phyloP scores from a whole-genome alignment of 768 basidiomycete species.

The Cystofilobasidium macerans region DNA sequence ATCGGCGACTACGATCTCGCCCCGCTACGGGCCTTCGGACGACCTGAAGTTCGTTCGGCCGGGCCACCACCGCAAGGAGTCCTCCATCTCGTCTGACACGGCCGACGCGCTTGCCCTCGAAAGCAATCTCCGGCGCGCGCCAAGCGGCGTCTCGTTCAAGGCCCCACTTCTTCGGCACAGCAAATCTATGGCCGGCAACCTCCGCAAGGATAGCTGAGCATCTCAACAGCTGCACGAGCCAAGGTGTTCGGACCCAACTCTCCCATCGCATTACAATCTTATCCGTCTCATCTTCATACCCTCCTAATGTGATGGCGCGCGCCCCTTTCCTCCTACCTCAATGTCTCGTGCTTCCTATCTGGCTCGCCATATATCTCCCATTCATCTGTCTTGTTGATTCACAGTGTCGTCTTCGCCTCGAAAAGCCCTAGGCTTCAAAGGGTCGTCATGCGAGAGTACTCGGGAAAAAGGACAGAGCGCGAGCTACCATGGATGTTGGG shows the following conservation, averaged over 20 bases:
- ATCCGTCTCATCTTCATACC: too few species aligned
- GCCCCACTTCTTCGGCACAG: conserved; percentile 20
- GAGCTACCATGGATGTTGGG: too few species aligned
- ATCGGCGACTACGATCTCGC: conserved; percentile 4
- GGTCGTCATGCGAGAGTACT: too few species aligned
- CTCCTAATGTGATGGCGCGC: too few species aligned
- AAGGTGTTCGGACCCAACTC: too few species aligned
- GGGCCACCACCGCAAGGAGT: neutral
- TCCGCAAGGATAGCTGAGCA: neutral
- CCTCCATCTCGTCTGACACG: neutral
- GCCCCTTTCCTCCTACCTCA: too few species aligned
- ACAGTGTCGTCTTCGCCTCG: neutral
- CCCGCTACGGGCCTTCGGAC: neutral
- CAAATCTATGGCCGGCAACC: conserved; percentile 3
- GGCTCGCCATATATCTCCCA: neutral
- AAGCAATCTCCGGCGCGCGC: neutral
- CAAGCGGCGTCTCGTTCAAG: conserved; percentile 22
- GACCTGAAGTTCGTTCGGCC: neutral
- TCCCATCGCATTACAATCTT: neutral
- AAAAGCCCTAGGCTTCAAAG: too few species aligned
- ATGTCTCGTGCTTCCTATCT: neutral
- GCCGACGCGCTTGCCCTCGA: neutral
- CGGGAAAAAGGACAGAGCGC: too few species aligned
- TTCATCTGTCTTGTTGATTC: too few species aligned
- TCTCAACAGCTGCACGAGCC: too few species aligned